These are phyloP conservation scores for Daldinia grandis DNA, from an alignment of 495 filamentous ascomycete genomes.

Conservation along the genomic window DNA sequence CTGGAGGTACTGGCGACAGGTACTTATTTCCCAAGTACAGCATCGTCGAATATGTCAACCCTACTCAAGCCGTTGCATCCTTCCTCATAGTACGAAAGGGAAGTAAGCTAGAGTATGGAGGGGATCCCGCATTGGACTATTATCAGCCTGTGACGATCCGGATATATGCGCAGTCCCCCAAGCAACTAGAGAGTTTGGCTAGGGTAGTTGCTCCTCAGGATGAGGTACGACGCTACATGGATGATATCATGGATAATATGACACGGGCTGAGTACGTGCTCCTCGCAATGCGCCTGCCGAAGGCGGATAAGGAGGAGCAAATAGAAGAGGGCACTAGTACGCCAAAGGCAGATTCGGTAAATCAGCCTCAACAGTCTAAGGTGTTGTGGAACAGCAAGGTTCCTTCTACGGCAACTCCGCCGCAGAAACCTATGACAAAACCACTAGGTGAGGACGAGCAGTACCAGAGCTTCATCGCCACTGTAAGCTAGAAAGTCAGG, in stretches of 20 bases:
- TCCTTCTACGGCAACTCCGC: conserved; percentile 42
- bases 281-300: conserved; percentile 70
- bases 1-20: conserved; percentile 80
- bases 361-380: conserved; percentile 34
- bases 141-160: conserved; percentile 91
- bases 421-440: conserved; percentile 44
- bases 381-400: conserved; percentile 56
- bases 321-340: conserved; percentile 44
- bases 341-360: conserved; percentile 33
- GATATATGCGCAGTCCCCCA: conserved; percentile 67
- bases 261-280: conserved; percentile 75
- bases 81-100: conserved; percentile 72
- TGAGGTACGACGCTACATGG: conserved; percentile 83
- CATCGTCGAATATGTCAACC: conserved; percentile 74
- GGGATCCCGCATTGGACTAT: conserved; percentile 70
- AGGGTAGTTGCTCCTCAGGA: conserved; percentile 80
- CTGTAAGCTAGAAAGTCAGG: conserved; percentile 42
- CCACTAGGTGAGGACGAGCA: conserved; percentile 54
- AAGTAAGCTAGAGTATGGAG: conserved; percentile 61
- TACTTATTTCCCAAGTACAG: conserved; percentile 89
- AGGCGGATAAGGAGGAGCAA: conserved; percentile 51
- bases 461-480: conserved; percentile 58
- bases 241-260: conserved; percentile 78
- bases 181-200: conserved; percentile 75
- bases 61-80: conserved; percentile 63